A percentile compares a stretch with the other conserved stretches of the same genome.
Conservation (phyloP, 2,329 filamentous ascomycete genomes). For the Tolypocladium amazonense region DNA sequence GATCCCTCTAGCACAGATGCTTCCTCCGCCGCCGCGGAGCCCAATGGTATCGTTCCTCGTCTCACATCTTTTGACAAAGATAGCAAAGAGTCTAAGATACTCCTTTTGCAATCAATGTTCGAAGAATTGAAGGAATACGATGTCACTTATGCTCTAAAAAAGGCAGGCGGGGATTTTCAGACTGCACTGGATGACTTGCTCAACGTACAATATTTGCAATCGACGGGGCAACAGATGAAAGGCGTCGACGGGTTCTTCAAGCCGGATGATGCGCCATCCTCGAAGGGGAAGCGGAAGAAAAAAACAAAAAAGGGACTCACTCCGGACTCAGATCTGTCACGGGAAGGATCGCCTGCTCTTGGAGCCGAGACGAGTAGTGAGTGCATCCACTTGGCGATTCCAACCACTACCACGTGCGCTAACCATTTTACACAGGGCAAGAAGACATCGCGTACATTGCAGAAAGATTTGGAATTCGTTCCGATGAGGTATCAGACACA, state of each 20-base stretch:
- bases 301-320: slow-evolving; percentile 17
- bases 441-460: slow-evolving; percentile 33
- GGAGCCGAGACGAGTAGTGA: slow-evolving; percentile 18
- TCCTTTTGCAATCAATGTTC: slow-evolving; percentile 60
- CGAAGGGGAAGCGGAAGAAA: slow-evolving; percentile 28
- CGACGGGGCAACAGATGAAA: slow-evolving; percentile 51
- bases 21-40: slow-evolving; percentile 13
- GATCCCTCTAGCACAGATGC: slow-evolving; percentile 13
- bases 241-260: slow-evolving; percentile 76
- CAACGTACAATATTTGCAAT: slow-evolving; percentile 67
- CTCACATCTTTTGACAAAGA: slow-evolving; percentile 25
- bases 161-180: slow-evolving; percentile 55
- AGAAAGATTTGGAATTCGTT: slow-evolving; percentile 29
- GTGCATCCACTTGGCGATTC: not conserved
- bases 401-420: not conserved
- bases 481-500: slow-evolving; percentile 27
- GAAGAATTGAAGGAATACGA: slow-evolving; percentile 55
- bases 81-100: slow-evolving; percentile 51
- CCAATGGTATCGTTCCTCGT: slow-evolving; percentile 11
- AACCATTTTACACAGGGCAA: slow-evolving; percentile 12
- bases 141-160: slow-evolving; percentile 55
- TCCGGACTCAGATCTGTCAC: slow-evolving; percentile 6
- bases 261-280: slow-evolving; percentile 30
- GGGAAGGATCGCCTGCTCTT: slow-evolving; percentile 7
- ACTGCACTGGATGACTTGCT: slow-evolving; percentile 70